A percentile compares a stretch with the other conserved stretches of the same genome.
Evolutionary conservation across 2,329 filamentous ascomycete genomes (phyloP).

Genomic region (Aspergillus piperis): DNA sequence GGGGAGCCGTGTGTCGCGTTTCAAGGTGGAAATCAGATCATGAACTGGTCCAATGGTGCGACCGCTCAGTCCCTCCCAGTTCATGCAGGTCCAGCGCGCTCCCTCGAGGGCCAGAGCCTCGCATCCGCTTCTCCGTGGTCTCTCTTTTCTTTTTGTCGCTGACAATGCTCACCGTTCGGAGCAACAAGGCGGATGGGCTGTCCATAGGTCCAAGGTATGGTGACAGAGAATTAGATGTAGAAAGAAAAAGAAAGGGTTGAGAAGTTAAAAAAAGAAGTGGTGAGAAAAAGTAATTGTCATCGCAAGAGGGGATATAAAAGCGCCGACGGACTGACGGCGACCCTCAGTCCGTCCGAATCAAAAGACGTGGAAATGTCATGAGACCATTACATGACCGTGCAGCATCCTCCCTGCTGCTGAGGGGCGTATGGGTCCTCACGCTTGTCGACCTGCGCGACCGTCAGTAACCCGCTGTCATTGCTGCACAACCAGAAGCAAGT

Average conservation of each 20-base stretch:
- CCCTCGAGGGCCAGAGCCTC: slow-evolving; percentile 3
- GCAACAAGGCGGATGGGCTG: slow-evolving; percentile 7
- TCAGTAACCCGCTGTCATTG: slow-evolving; percentile 10
- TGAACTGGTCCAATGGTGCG: neutral
- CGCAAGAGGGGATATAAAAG: slow-evolving; percentile 23
- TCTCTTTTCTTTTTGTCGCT: slow-evolving; percentile 3
- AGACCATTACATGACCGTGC: slow-evolving; percentile 78
- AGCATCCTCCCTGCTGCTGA: slow-evolving; percentile 90
- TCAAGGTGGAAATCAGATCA: neutral
- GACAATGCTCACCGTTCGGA: slow-evolving; percentile 9
- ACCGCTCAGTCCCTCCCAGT: slow-evolving; percentile 17
- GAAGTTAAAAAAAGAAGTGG: slow-evolving; percentile 6
- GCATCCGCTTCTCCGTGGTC: neutral
- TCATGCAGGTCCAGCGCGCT: slow-evolving; percentile 26
- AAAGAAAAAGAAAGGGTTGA: slow-evolving; percentile 18
- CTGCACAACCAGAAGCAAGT: neutral
- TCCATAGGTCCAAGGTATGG: slow-evolving; percentile 17
- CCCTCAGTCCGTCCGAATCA: slow-evolving; percentile 26
- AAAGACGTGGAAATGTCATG: slow-evolving; percentile 28
- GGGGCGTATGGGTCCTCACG: slow-evolving; percentile 98
- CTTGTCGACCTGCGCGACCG: slow-evolving; percentile 69
- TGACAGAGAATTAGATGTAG: slow-evolving; percentile 23
- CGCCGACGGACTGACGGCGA: slow-evolving; percentile 23
- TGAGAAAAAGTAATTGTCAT: slow-evolving; percentile 12
- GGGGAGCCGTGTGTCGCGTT: neutral